These are phyloP conservation scores for Metarhizium brunneum DNA, from an alignment of 2,329 filamentous ascomycete species.

Conservation along the genomic window DNA sequence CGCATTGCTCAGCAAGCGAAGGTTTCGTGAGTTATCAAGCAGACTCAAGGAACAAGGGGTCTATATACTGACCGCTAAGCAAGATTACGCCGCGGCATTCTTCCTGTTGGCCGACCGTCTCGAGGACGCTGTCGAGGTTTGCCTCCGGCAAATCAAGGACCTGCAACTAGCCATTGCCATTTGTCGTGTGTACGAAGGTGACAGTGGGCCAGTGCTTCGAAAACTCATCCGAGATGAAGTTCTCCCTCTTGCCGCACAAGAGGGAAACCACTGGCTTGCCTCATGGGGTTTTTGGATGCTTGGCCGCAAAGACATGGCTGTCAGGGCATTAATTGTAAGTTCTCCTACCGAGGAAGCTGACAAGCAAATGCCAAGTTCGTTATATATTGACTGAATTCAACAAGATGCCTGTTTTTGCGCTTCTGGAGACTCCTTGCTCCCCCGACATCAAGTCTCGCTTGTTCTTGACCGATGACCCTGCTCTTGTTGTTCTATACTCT, in stretches of 20 bases:
- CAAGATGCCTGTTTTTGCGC: slow-evolving; percentile 66
- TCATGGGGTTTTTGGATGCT: slow-evolving; percentile 96
- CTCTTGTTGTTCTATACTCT: slow-evolving; percentile 76
- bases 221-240: slow-evolving; percentile 73
- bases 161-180: slow-evolving; percentile 85
- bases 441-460: slow-evolving; percentile 65
- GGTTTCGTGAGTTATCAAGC: slow-evolving; percentile 52
- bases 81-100: slow-evolving; percentile 90
- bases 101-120: slow-evolving; percentile 84
- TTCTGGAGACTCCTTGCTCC: slow-evolving; percentile 59
- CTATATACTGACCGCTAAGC: background rate
- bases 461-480: slow-evolving; percentile 85
- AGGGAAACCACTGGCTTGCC: slow-evolving; percentile 87
- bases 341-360: background rate
- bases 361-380: background rate
- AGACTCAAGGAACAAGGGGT: background rate
- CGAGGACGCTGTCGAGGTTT: slow-evolving; percentile 76
- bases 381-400: background rate
- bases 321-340: slow-evolving; percentile 70
- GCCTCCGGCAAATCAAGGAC: slow-evolving; percentile 79
- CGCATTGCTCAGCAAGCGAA: slow-evolving; percentile 78
- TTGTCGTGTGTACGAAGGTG: slow-evolving; percentile 79
- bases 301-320: slow-evolving; percentile 70
- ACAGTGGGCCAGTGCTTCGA: slow-evolving; percentile 63
- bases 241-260: slow-evolving; percentile 63